Conservation (phyloP, 768 basidiomycete species). For the Lactarius sp. region DNA sequence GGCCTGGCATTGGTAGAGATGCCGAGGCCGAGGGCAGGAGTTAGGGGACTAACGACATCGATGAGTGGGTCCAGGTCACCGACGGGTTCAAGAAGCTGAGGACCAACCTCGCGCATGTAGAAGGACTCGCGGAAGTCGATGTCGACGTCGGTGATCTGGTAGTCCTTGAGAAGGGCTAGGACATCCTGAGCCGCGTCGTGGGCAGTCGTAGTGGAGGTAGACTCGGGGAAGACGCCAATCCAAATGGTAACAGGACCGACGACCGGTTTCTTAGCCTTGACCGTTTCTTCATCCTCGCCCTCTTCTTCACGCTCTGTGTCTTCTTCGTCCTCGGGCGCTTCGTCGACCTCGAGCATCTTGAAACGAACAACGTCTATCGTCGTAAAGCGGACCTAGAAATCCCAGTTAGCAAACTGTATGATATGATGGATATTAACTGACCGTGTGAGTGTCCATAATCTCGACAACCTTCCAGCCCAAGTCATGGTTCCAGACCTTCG, state of each 20-base stretch:
- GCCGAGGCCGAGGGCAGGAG: slow-evolving; percentile 31
- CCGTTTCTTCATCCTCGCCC: no score
- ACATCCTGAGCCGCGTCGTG: no score
- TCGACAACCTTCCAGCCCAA: slow-evolving; percentile 20
- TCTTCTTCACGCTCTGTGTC: no score
- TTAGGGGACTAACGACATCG: slow-evolving; percentile 18
- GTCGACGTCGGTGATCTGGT: slow-evolving; percentile 33
- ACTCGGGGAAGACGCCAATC: no score
- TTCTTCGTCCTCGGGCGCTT: slow-evolving; percentile 16
- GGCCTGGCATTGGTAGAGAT: slow-evolving; percentile 35
- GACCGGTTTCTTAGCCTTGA: no score
- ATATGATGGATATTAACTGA: no score
- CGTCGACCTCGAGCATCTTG: slow-evolving; percentile 23
- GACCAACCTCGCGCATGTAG: slow-evolving; percentile 30
- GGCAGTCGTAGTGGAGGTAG: no score
- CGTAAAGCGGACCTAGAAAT: slow-evolving; percentile 26
- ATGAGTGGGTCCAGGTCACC: slow-evolving; percentile 31
- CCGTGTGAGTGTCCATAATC: no score
- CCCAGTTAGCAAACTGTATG: slow-evolving; percentile 17
- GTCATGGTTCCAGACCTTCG: slow-evolving; percentile 30
- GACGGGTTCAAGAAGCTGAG: slow-evolving; percentile 9
- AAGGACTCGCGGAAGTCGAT: slow-evolving; percentile 37
- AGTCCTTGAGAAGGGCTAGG: no score
- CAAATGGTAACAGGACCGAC: no score
- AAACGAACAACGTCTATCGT: no score